Percentiles rank a stretch among this genome's conserved stretches.
These are phyloP conservation scores for Leccinum ochraceum DNA, from an alignment of 768 basidiomycete species.

Conservation along the genomic window DNA sequence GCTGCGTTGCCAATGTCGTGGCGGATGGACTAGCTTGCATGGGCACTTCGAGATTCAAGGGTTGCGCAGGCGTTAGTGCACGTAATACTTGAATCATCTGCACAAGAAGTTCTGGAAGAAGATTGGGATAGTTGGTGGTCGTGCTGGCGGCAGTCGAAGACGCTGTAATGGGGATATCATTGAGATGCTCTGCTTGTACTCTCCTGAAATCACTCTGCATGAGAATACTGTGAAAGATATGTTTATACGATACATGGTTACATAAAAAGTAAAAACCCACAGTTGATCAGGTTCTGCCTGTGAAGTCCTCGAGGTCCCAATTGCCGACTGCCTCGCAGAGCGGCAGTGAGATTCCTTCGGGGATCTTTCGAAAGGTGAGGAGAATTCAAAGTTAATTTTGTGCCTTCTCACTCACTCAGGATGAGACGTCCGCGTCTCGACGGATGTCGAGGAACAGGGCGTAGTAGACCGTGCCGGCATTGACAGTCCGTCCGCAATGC, in stretches of 20 bases:
- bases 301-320: slow-evolving; percentile 16
- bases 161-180: slow-evolving; percentile 83
- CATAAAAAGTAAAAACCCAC: slow-evolving; percentile 34
- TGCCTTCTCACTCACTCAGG: too few relatives aligned
- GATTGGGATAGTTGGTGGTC: not conserved
- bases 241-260: slow-evolving; percentile 5
- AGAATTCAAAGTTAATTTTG: too few relatives aligned
- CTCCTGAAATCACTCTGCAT: slow-evolving; percentile 76
- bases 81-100: too few relatives aligned
- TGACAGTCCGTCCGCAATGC: not conserved
- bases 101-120: not conserved
- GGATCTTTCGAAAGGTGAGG: too few relatives aligned
- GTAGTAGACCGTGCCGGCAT: slow-evolving; percentile 14
- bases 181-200: slow-evolving; percentile 80
- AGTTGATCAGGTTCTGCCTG: slow-evolving; percentile 61
- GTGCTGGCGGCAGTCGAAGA: too few relatives aligned
- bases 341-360: slow-evolving; percentile 26
- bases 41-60: not conserved
- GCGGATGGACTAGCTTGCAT: not conserved
- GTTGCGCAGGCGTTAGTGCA: not conserved
- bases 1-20: not conserved
- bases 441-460: slow-evolving; percentile 21
- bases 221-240: slow-evolving; percentile 55
- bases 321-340: slow-evolving; percentile 37
- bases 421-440: slow-evolving; percentile 8